Percentiles rank a stretch among this genome's conserved stretches.
Evolutionary conservation across 768 basidiomycete genomes (phyloP).

Genomic region (Punctularia strigosozonata): DNA sequence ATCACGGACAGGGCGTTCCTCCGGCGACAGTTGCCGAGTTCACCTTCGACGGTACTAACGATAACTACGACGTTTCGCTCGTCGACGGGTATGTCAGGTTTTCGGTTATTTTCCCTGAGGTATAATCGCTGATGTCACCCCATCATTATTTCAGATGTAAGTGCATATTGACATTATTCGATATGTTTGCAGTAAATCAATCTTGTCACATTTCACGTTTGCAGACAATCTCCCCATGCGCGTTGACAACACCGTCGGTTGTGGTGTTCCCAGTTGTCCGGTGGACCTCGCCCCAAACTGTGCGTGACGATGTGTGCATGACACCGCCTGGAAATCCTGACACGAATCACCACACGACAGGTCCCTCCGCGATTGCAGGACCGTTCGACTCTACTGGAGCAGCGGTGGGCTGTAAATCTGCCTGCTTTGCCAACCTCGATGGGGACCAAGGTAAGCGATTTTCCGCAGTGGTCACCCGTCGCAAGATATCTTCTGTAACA

Average conservation of each 20-base stretch:
- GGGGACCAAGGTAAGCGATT: conserved; percentile 13
- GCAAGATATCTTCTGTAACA: not conserved
- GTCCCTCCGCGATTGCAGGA: conserved; percentile 16
- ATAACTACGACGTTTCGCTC: conserved; percentile 24
- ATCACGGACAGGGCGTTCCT: conserved; percentile 25
- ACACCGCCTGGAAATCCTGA: too few species aligned
- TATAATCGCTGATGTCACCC: too few species aligned
- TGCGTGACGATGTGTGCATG: conserved; percentile 1
- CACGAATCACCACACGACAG: too few species aligned
- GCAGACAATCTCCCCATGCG: conserved; percentile 11
- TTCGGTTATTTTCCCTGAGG: too few species aligned
- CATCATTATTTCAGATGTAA: conserved; percentile 6
- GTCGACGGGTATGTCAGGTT: conserved; percentile 20
- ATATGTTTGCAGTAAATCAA: too few species aligned
- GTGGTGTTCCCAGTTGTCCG: conserved; percentile 13
- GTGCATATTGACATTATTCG: not conserved
- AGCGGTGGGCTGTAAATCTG: conserved; percentile 20
- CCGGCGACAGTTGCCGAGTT: conserved; percentile 26
- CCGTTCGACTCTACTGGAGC: conserved; percentile 19
- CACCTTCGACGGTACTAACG: conserved; percentile 16
- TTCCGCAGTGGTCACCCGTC: not conserved
- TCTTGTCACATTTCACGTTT: too few species aligned
- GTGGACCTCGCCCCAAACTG: conserved; percentile 13
- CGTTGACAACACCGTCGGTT: conserved; percentile 11
- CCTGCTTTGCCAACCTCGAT: conserved; percentile 19